Conservation (phyloP, 2,329 filamentous ascomycete species). For the Verticillium nubilum region DNA sequence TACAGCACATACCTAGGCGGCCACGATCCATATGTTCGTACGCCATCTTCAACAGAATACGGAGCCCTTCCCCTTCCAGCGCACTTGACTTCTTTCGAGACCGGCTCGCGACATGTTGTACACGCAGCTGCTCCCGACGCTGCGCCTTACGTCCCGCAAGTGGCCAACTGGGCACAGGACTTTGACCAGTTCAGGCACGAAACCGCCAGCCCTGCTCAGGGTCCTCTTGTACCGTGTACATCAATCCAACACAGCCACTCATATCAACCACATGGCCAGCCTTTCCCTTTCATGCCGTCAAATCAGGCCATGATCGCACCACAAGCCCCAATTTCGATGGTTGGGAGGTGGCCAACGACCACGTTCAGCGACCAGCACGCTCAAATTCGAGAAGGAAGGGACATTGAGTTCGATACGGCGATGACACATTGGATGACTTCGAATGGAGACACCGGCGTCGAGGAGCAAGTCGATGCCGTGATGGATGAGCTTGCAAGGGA, state of each 20-base stretch:
- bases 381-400: neutral
- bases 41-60: neutral
- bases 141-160: neutral
- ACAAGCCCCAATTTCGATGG: neutral
- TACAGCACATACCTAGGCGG: neutral
- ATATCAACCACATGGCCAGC: constrained; percentile 2
- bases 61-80: neutral
- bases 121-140: neutral
- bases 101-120: neutral
- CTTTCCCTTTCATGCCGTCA: constrained; percentile 11
- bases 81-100: neutral
- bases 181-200: constrained; percentile 1
- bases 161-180: constrained; percentile 8
- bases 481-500: constrained; percentile 38
- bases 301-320: constrained; percentile 9
- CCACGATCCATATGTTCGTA: neutral
- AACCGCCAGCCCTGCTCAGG: neutral
- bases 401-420: constrained; percentile 29
- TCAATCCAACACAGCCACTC: constrained; percentile 1
- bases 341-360: neutral
- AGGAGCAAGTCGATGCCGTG: constrained; percentile 31
- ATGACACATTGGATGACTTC: constrained; percentile 35
- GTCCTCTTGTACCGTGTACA: neutral
- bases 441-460: constrained; percentile 22
- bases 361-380: neutral